Evolutionary conservation across 139 green algal genomes (phyloP), one percentile per base, ranked within the genome.

Genomic region (Micromonas pusilla): DNA sequence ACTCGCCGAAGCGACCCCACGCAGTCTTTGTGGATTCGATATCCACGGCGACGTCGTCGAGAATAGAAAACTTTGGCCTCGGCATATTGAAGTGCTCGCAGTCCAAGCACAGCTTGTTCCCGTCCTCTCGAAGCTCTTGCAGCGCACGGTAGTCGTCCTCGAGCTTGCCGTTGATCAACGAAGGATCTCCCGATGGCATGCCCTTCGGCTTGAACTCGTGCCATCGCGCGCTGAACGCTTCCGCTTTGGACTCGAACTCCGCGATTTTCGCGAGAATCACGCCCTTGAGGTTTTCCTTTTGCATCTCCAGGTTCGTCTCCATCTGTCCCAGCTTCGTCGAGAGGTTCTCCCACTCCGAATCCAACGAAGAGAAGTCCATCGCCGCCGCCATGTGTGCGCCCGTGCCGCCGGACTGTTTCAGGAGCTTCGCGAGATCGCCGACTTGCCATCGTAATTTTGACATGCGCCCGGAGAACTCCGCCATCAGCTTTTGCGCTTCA

Each of bases 371-470:
- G 70, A 94, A 81, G 83, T 93, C 89, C 26, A 93, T 84, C 3
- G 70, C 38, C 3, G 79, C 83, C 38, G 83, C 83, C 19, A 19
- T 75, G 9, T 63, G 33, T 26, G 77, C 77, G 28, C 60, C 75
- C 34, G 64, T 75, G 6, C 81, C 84, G 64, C 23, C 23, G 81
- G 88, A 85, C 52, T 86, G 72, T 0, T 84, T 80, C 74, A 91
- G 81, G 70, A 94, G 84, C 79, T 90, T 85, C 82, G 91, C 90
- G 79, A 92, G 92, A 72, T 94, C 89, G 30, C 92, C 88, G 26
- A 92, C 85, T 52, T 87, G 85, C 20, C 85, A 79, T 21, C 88
- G 86, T 57, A 91, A 70, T 72, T 78, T 16, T 62, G 73, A 36
- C 67, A 81, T n/a, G 39, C 76, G 82, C 32, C 19, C 13, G 0